Conservation (phyloP, 2,329 filamentous ascomycete species). For the Aciculosporium take region DNA sequence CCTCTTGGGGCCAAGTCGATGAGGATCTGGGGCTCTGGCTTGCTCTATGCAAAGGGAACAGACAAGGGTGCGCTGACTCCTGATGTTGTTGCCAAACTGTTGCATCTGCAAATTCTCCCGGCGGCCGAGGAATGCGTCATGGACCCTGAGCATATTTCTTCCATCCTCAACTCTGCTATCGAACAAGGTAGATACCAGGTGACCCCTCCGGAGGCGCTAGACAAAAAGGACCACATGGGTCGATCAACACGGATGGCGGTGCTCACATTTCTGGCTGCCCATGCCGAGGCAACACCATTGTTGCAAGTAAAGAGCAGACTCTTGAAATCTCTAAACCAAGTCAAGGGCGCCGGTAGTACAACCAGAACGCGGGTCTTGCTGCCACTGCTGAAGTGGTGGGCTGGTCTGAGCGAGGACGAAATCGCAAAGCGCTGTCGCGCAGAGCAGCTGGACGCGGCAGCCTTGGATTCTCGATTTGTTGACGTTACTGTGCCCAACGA, state of each 20-base stretch:
- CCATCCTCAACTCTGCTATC: constrained; percentile 36
- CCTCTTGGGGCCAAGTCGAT: constrained; percentile 24
- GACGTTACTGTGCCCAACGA: constrained; percentile 42
- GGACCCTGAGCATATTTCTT: constrained; percentile 56
- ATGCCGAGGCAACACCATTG: constrained; percentile 54
- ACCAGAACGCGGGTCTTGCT: constrained; percentile 62
- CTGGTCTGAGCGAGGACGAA: constrained; percentile 35
- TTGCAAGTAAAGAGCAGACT: constrained; percentile 56
- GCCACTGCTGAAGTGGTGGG: constrained; percentile 61
- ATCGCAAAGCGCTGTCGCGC: constrained; percentile 27
- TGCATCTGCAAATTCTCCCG: constrained; percentile 55
- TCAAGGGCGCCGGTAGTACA: constrained; percentile 55
- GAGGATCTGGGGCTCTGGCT: constrained; percentile 43
- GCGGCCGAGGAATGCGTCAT: constrained; percentile 75
- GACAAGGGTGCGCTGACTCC: constrained; percentile 39
- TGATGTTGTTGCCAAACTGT: constrained; percentile 43
- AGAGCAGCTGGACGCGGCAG: constrained; percentile 28
- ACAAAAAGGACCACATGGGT: constrained; percentile 40
- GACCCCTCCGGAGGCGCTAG: constrained; percentile 22
- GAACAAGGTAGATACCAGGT: constrained; percentile 26
- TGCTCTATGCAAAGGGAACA: constrained; percentile 45
- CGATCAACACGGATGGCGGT: constrained; percentile 50
- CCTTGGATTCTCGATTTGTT: constrained; percentile 30
- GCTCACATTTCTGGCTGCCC: constrained; percentile 58
- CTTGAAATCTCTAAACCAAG: constrained; percentile 55